A percentile compares a stretch with the other conserved stretches of the same genome.
These are phyloP conservation scores for Trichoderma breve DNA, from an alignment of 2,329 filamentous ascomycete species.

Conservation along the genomic window DNA sequence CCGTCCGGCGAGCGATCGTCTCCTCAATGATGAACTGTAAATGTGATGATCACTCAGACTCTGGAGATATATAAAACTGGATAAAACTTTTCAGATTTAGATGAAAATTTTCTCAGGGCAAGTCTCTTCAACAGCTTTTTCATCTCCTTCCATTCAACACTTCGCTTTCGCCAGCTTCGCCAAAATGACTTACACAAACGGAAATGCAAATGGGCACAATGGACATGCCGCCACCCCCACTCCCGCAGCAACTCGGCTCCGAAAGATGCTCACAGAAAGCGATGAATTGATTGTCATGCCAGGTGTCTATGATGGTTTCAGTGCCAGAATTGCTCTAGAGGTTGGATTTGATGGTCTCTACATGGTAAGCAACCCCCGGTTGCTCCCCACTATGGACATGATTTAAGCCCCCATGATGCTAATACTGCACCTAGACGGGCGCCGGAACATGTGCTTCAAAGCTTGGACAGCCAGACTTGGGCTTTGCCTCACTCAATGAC, in stretches of 20 bases:
- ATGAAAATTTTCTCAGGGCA: neutral
- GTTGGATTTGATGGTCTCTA: conserved; percentile 63
- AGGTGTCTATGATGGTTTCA: conserved; percentile 67
- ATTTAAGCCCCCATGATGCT: neutral
- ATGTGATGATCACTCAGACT: neutral
- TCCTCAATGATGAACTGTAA: neutral
- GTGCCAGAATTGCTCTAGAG: conserved; percentile 60
- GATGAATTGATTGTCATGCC: conserved; percentile 55
- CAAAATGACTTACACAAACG: conserved; percentile 11
- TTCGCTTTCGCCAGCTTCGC: neutral
- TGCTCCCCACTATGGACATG: neutral
- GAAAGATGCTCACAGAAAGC: conserved; percentile 40
- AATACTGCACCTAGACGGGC: conserved; percentile 48
- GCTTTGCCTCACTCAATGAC: conserved; percentile 59
- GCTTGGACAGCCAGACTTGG: conserved; percentile 63
- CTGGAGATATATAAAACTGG: conserved; percentile 1
- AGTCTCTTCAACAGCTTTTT: neutral
- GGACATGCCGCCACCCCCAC: conserved; percentile 17
- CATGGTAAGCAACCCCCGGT: conserved; percentile 51
- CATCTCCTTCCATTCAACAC: neutral
- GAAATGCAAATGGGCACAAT: conserved; percentile 1
- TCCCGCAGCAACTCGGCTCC: conserved; percentile 38
- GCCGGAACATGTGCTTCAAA: conserved; percentile 61
- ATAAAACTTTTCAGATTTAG: neutral
- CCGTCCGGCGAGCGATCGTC: neutral